A percentile compares a stretch with the other conserved stretches of the same genome.
phyloP scores from a whole-genome alignment of 2,329 filamentous ascomycete species.

The Plenodomus tracheiphilus region DNA sequence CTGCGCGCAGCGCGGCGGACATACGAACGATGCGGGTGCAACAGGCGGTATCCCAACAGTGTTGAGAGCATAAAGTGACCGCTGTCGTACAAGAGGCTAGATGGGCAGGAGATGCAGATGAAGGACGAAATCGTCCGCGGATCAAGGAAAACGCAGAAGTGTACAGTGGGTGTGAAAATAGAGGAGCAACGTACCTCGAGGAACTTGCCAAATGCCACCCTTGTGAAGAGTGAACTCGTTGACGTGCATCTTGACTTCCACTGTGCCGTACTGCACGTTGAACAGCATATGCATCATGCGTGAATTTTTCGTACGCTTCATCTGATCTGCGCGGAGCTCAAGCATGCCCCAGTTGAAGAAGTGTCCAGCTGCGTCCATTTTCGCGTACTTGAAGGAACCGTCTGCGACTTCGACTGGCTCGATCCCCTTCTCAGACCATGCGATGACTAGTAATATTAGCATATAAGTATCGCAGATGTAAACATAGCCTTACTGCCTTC shows the following conservation, averaged over 20 bases:
- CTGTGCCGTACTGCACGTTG: conserved; percentile 82
- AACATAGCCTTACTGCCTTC: conserved; percentile 42
- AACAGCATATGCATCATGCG: conserved; percentile 97
- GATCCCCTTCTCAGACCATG: conserved; percentile 61
- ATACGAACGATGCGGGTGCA: conserved; percentile 2
- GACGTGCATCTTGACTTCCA: conserved; percentile 76
- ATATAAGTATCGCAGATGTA: not conserved
- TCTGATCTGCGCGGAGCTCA: conserved; percentile 78
- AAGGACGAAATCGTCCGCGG: not conserved
- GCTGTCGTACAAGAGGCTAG: conserved; percentile 30
- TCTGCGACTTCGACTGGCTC: conserved; percentile 61
- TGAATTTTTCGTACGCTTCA: conserved; percentile 89
- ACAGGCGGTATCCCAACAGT: conserved; percentile 21
- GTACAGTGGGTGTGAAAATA: not conserved
- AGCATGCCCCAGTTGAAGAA: conserved; percentile 92
- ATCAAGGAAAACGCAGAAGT: not conserved
- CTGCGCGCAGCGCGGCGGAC: conserved; percentile 11
- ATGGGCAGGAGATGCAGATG: not conserved
- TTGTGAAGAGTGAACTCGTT: conserved; percentile 80
- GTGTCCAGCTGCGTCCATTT: conserved; percentile 61
- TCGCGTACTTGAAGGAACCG: conserved; percentile 83
- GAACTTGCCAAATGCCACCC: conserved; percentile 92
- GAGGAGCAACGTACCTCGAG: conserved; percentile 70
- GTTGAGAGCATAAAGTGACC: conserved; percentile 31
- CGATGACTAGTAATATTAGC: conserved; percentile 55